These are phyloP conservation scores for Aeschynomene evenia DNA, from an alignment of 306 rosid genomes.

Conservation along the genomic window DNA sequence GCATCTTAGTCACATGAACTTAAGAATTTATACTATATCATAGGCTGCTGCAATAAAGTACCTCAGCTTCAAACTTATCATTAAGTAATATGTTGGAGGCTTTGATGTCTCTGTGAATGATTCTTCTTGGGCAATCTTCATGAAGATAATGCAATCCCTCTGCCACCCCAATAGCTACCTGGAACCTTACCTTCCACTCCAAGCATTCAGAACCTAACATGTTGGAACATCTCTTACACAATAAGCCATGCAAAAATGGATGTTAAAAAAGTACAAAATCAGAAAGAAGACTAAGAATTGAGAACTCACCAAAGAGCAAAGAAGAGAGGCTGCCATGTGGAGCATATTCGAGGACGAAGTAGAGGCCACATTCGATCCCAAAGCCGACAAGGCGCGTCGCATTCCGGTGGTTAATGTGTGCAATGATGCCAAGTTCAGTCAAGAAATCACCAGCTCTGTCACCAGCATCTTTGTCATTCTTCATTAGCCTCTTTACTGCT, in stretches of 20 bases:
- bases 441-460: conserved; percentile 80
- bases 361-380: conserved; percentile 71
- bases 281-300: no score
- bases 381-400: conserved; percentile 81
- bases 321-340: conserved; percentile 85
- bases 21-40: neutral
- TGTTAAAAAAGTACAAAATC: neutral
- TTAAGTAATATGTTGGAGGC: conserved; percentile 86
- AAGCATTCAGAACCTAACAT: conserved; percentile 58
- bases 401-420: conserved; percentile 79
- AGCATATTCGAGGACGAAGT: conserved; percentile 76
- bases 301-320: conserved; percentile 64
- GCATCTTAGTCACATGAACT: neutral
- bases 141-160: conserved; percentile 83
- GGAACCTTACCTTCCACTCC: conserved; percentile 76
- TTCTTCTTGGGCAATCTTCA: conserved; percentile 76
- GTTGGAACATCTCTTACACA: conserved; percentile 30
- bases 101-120: conserved; percentile 92
- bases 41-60: conserved; percentile 15
- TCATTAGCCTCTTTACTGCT: conserved; percentile 82
- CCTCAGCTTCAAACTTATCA: conserved; percentile 76
- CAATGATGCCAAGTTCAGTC: conserved; percentile 89
- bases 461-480: conserved; percentile 56
- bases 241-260: conserved; percentile 22
- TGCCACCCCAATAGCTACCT: conserved; percentile 82